These are phyloP conservation scores for Fallopia convolvulus DNA, from an alignment of 148 eudicot genomes.

Conservation along the genomic window DNA sequence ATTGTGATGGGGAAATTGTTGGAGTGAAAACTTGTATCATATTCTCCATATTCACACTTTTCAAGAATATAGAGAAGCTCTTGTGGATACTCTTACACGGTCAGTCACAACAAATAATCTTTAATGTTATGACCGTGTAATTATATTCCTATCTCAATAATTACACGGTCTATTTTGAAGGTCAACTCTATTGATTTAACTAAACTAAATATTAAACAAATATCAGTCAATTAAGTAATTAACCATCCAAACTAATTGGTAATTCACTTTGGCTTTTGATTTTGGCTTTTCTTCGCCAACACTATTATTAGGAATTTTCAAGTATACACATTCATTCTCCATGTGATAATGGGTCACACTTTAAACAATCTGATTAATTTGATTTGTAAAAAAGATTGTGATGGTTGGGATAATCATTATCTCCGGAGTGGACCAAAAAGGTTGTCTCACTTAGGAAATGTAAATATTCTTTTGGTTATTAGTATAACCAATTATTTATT, in stretches of 20 bases:
- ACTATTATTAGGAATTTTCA: background rate
- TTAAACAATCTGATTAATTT: background rate
- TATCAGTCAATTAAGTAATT: background rate
- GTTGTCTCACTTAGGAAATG: background rate
- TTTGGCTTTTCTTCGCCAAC: background rate
- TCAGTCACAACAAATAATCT: no score
- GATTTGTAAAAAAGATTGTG: no score
- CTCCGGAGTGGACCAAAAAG: background rate
- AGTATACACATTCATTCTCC: slow-evolving; percentile 2
- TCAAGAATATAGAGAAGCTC: no score
- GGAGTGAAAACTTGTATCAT: no score
- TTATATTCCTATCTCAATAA: no score
- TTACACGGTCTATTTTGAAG: no score
- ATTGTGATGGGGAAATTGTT: no score
- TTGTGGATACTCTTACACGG: no score
- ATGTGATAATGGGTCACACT: background rate
- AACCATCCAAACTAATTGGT: background rate
- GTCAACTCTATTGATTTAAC: no score
- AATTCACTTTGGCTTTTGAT: background rate
- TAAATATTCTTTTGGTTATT: background rate
- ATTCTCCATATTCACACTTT: no score
- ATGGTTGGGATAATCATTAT: background rate
- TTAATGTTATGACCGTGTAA: no score
- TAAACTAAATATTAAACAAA: no score
- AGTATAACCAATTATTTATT: background rate